Evolutionary conservation across 768 basidiomycete species (phyloP).

Genomic region (Melanogaster broomeanus): DNA sequence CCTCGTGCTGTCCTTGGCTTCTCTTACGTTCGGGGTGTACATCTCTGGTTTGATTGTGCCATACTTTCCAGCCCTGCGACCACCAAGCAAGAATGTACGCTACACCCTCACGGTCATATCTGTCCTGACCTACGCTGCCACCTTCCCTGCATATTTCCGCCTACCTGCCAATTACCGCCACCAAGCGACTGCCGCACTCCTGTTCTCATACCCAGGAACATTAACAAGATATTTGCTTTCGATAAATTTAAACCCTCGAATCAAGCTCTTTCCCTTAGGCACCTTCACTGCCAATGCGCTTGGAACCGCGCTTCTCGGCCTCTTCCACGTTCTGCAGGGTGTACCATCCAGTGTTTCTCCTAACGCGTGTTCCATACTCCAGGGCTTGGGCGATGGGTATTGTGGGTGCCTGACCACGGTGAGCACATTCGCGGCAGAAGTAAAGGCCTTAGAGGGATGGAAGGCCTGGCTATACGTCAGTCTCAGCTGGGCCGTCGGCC

Average conservation of each 20-base stretch:
- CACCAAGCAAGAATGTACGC: slow-evolving; percentile 48
- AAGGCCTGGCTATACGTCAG: slow-evolving; percentile 69
- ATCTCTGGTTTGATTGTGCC: slow-evolving; percentile 48
- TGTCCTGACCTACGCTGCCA: slow-evolving; percentile 69
- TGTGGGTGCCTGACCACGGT: slow-evolving; percentile 95
- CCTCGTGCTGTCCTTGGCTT: slow-evolving; percentile 71
- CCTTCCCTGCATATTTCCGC: slow-evolving; percentile 77
- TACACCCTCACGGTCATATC: slow-evolving; percentile 55
- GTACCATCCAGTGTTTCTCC: slow-evolving; percentile 39
- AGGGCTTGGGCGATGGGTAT: slow-evolving; percentile 88
- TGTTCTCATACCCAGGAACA: slow-evolving; percentile 89
- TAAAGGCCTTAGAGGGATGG: slow-evolving; percentile 54
- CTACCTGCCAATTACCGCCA: slow-evolving; percentile 70
- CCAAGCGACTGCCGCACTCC: slow-evolving; percentile 80
- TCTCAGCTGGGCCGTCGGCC: slow-evolving; percentile 68
- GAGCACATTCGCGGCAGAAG: slow-evolving; percentile 88
- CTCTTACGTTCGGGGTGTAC: slow-evolving; percentile 73
- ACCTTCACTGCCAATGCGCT: slow-evolving; percentile 75
- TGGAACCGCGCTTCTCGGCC: slow-evolving; percentile 83
- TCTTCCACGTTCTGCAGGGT: slow-evolving; percentile 72
- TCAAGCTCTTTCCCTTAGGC: slow-evolving; percentile 69
- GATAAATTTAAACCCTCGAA: slow-evolving; percentile 63
- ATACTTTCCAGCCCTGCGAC: slow-evolving; percentile 41
- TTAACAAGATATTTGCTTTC: slow-evolving; percentile 83
- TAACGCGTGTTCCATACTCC: slow-evolving; percentile 68